phyloP scores from a whole-genome alignment of 441 rosid genomes.

The Theobroma grandiflorum region DNA sequence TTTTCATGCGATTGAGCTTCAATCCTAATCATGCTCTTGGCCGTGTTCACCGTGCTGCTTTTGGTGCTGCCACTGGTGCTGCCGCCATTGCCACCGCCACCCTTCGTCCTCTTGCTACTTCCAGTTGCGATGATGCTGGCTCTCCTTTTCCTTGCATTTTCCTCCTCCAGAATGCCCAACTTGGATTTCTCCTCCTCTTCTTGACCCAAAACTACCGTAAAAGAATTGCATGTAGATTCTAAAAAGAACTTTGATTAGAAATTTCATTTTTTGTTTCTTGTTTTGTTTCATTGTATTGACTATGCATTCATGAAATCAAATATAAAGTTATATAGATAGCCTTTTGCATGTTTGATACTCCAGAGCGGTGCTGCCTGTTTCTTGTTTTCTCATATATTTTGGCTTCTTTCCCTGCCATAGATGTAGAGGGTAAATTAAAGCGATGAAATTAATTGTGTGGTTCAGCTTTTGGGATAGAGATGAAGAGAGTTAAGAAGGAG shows the following conservation, averaged over 20 bases:
- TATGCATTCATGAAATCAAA: background rate
- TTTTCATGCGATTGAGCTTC: background rate
- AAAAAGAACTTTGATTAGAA: background rate
- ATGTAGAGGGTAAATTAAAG: too few relatives aligned
- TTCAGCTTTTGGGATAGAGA: too few relatives aligned
- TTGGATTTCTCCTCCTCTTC: background rate
- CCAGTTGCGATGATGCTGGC: conserved; percentile 41
- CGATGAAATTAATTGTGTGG: too few relatives aligned
- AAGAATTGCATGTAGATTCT: background rate
- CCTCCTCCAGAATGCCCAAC: conserved; percentile 23
- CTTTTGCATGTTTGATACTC: background rate
- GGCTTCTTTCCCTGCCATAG: background rate
- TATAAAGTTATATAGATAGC: background rate
- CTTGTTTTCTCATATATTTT: background rate
- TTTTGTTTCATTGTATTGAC: background rate
- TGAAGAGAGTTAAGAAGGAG: too few relatives aligned
- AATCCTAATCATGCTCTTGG: conserved; percentile 24
- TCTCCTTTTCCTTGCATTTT: conserved; percentile 44
- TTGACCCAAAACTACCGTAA: background rate
- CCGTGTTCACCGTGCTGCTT: conserved; percentile 30
- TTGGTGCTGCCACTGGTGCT: conserved; percentile 42
- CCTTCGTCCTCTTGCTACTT: conserved; percentile 28
- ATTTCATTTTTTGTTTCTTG: background rate
- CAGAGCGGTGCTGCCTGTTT: background rate
- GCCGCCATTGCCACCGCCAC: conserved; percentile 50